phyloP scores from a whole-genome alignment of 2,329 filamentous ascomycete species.

The Aschersonia sp. region DNA sequence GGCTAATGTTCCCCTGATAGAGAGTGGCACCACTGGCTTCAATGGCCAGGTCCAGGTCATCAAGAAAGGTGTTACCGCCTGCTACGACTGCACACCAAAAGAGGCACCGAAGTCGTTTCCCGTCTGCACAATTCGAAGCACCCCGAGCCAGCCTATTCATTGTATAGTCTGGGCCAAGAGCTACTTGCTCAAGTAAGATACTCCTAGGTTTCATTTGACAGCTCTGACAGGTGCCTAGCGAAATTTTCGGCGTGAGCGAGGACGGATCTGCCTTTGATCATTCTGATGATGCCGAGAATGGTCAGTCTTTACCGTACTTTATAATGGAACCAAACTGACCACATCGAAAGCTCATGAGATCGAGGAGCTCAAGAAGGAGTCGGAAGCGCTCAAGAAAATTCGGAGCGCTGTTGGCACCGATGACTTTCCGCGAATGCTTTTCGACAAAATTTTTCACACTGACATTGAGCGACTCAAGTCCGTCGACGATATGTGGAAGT shows the following conservation, averaged over 20 bases:
- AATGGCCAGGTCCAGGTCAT: conserved; percentile 97
- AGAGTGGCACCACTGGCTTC: conserved; percentile 95
- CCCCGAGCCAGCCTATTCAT: conserved; percentile 89
- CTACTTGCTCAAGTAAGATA: conserved; percentile 62
- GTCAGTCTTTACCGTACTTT: conserved; percentile 15
- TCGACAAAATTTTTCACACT: conserved; percentile 81
- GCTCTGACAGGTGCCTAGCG: conserved; percentile 18
- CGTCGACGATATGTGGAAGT: conserved; percentile 96
- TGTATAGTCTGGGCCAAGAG: conserved; percentile 99
- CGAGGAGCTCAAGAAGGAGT: conserved; percentile 70
- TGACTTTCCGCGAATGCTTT: conserved; percentile 66
- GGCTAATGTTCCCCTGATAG: conserved; percentile 77
- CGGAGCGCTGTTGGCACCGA: conserved; percentile 65
- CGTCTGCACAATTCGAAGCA: conserved; percentile 93
- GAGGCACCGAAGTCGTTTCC: conserved; percentile 85
- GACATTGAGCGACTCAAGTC: conserved; percentile 71
- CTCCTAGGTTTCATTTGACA: not conserved
- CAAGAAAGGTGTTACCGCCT: conserved; percentile 80
- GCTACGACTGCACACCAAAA: conserved; percentile 89
- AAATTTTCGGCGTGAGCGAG: conserved; percentile 86
- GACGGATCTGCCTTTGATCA: conserved; percentile 72
- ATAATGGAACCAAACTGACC: not conserved
- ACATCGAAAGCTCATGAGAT: conserved; percentile 52
- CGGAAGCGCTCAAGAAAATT: conserved; percentile 70
- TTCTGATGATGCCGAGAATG: conserved; percentile 68